Conservation (phyloP, 345 rosid species). For the Melastoma malabathricum region DNA sequence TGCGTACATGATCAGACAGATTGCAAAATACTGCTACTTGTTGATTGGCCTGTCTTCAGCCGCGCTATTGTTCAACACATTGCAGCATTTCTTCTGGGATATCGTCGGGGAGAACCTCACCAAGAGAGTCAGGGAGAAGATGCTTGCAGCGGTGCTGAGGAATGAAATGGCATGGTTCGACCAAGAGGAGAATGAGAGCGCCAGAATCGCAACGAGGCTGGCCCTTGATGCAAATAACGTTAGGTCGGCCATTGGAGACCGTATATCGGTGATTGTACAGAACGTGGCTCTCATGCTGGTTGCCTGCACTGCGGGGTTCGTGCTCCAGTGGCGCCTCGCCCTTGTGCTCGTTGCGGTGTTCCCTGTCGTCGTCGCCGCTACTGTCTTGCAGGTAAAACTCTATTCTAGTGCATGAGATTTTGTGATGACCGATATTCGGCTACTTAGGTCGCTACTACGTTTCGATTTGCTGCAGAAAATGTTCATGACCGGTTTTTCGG, state of each 20-base stretch:
- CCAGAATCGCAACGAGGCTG: constrained; percentile 76
- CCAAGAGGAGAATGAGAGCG: constrained; percentile 95
- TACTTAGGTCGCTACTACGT: not conserved
- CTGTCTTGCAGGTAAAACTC: constrained; percentile 76
- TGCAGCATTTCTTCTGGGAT: constrained; percentile 97
- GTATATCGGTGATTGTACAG: constrained; percentile 92
- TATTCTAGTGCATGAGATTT: not conserved
- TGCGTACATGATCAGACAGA: constrained; percentile 73
- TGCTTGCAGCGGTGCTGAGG: constrained; percentile 74
- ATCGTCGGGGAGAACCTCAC: constrained; percentile 96
- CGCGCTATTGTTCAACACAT: constrained; percentile 78
- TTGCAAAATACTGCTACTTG: constrained; percentile 77
- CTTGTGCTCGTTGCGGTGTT: constrained; percentile 88
- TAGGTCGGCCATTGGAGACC: constrained; percentile 94
- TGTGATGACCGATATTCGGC: too few species aligned
- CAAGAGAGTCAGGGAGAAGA: constrained; percentile 87
- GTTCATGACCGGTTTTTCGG: constrained; percentile 97
- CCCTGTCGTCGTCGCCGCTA: constrained; percentile 97
- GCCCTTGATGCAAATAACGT: constrained; percentile 97
- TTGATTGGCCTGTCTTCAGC: constrained; percentile 92
- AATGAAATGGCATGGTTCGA: constrained; percentile 99
- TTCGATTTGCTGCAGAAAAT: constrained; percentile 54
- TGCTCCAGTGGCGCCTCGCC: constrained; percentile 97
- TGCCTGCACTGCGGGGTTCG: constrained; percentile 95
- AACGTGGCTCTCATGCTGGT: constrained; percentile 90